Percentiles rank a stretch among this genome's conserved stretches.
phyloP scores from a whole-genome alignment of 2,329 filamentous ascomycete species.

The Polytolypa hystricis region DNA sequence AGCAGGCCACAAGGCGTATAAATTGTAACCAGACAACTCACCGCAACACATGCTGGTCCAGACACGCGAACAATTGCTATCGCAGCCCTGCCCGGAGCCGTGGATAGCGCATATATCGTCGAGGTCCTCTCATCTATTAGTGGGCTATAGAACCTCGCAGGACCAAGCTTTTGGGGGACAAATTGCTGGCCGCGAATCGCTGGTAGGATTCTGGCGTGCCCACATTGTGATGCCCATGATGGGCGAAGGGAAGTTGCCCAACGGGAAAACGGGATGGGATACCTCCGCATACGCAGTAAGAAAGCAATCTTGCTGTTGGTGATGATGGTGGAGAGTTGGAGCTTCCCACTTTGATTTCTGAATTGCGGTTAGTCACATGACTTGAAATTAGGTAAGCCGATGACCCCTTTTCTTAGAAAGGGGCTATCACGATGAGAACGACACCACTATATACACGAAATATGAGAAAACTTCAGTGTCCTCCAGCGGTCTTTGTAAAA shows the following conservation, averaged over 20 bases:
- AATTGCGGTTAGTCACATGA: too few species aligned
- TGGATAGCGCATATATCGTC: constrained; percentile 89
- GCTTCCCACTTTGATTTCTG: too few species aligned
- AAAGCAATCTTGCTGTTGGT: background rate
- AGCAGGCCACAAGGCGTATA: background rate
- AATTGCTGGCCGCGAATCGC: background rate
- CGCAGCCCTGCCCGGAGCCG: constrained; percentile 71
- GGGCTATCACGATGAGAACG: too few species aligned
- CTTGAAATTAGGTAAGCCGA: too few species aligned
- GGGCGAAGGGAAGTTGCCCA: constrained; percentile 19
- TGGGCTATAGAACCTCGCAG: constrained; percentile 10
- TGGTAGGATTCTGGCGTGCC: too few species aligned
- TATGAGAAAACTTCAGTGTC: too few species aligned
- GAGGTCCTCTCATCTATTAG: constrained; percentile 13
- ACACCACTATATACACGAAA: too few species aligned
- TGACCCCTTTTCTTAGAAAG: too few species aligned
- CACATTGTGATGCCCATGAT: constrained; percentile 15
- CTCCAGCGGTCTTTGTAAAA: too few species aligned
- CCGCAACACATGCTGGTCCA: constrained; percentile 60
- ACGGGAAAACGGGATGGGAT: constrained; percentile 13
- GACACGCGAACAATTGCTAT: constrained; percentile 87
- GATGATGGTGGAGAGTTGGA: too few species aligned
- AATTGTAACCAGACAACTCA: too few species aligned
- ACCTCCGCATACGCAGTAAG: constrained; percentile 23
- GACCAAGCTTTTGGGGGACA: background rate